Base-by-base conservation (phyloP, 2,329 filamentous ascomycete species). In the Emergomyces africanus region DNA sequence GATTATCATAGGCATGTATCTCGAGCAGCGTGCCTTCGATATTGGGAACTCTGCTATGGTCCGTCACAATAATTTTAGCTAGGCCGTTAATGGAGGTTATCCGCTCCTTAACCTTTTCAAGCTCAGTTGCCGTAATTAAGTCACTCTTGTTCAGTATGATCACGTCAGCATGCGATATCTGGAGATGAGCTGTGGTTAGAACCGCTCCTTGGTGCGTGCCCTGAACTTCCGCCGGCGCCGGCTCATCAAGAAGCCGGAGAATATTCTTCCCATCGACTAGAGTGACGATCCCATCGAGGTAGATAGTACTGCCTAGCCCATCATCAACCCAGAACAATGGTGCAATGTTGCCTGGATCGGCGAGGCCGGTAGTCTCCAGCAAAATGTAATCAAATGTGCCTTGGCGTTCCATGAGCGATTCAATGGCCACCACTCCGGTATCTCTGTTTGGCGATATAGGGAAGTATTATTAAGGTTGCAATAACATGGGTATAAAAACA, bases 301-400 rank as follows among this genome's bases (percentile, higher is more conserved):
- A 99, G 67, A 99, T 96, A 42, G 87, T 91, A 72, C 91, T 96
- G 8, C 90, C 92, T 2, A 99, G 81, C 0, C 91, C 94, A 64
- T 97, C 92, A 67, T 99, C 94, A 30, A 99, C 86, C 94, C 94
- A 99, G 76, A 99, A 99, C 15, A 97, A 77, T 0, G 94, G 94
- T 0, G 94, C 94, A 57, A 99, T 84, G 67, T 97, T 97, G 1
- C 94, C 94, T 0, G 94, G 94, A 69, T 99, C 92, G 4, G 94
- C 94, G 5, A 99, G 81, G 0, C 94, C 94, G 0, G 94, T 97
- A 0, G 94, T 99, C 72, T 99, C 94, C 0, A 99, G 84, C 2
- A 99, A 81, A 64, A 99, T 97, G 75, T 97, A 99, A 76, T 99
- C 94, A 69, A 99, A 99, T 4, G 86, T 86, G 55, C 92, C 92